These are phyloP conservation scores for Mesembryanthemum crystallinum DNA, from an alignment of 148 eudicot genomes.

Conservation along the genomic window DNA sequence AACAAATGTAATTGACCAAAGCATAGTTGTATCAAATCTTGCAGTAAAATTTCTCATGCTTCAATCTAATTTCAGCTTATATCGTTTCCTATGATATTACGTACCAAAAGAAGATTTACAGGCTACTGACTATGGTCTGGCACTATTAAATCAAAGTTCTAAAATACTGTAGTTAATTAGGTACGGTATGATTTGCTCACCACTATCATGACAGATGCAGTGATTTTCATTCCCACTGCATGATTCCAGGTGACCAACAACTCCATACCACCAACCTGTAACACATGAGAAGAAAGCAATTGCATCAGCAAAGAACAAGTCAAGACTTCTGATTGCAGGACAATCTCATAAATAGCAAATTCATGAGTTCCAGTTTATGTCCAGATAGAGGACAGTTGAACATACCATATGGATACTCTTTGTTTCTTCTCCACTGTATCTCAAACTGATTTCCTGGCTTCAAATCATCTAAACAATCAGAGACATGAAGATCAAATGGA, in stretches of 20 bases:
- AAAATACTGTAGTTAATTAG: not conserved
- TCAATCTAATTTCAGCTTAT: not conserved
- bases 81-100: not conserved
- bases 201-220: slow-evolving; percentile 63
- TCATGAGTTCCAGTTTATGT: not conserved
- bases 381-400: not conserved
- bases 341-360: slow-evolving; percentile 9
- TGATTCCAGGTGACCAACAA: slow-evolving; percentile 76
- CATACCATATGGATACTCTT: slow-evolving; percentile 69
- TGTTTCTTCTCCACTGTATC: slow-evolving; percentile 89
- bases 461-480: slow-evolving; percentile 67
- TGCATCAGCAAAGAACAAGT: not conserved
- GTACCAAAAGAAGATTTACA: not conserved
- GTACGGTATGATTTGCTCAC: slow-evolving; percentile 35
- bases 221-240: slow-evolving; percentile 43
- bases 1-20: not conserved
- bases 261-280: slow-evolving; percentile 99
- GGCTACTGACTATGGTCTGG: not conserved
- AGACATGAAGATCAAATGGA: slow-evolving; percentile 58
- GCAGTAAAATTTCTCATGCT: no score
- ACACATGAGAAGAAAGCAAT: slow-evolving; percentile 3
- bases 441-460: slow-evolving; percentile 83
- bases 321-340: not conserved
- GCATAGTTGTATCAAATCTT: no score
- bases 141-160: not conserved